phyloP scores from a whole-genome alignment of 2,329 filamentous ascomycete species.

The Diaporthe sp. region DNA sequence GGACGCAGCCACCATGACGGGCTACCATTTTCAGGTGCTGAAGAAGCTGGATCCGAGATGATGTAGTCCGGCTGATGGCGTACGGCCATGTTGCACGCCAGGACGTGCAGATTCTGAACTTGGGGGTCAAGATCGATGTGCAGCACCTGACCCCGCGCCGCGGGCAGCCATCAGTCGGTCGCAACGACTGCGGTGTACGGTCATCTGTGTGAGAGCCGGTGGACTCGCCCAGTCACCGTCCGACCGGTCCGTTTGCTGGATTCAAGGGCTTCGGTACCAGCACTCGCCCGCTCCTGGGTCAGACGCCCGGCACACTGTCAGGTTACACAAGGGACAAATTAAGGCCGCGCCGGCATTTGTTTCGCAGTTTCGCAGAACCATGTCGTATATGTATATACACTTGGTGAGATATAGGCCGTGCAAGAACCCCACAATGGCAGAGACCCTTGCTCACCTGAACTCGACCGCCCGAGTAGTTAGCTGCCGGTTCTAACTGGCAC shows the following conservation, averaged over 20 bases:
- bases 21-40: not conserved
- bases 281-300: not conserved
- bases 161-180: not conserved
- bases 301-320: slow-evolving; percentile 4
- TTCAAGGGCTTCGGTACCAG: slow-evolving; percentile 10
- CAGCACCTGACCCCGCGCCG: slow-evolving; percentile 5
- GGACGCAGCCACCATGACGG: not conserved
- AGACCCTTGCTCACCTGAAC: slow-evolving; percentile 18
- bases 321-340: slow-evolving; percentile 23
- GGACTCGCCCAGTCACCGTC: not conserved
- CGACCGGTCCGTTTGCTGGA: slow-evolving; percentile 10
- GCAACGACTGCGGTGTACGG: not conserved
- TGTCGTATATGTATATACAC: not conserved
- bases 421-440: slow-evolving; percentile 4
- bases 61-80: not conserved
- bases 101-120: not conserved
- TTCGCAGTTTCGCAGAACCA: not conserved
- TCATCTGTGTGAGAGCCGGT: not conserved
- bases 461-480: slow-evolving; percentile 7
- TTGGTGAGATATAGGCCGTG: slow-evolving; percentile 8
- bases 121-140: not conserved
- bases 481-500: slow-evolving; percentile 3
- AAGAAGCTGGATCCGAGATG: not conserved
- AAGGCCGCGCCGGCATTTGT: slow-evolving; percentile 10
- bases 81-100: not conserved